Percentiles rank a stretch among this genome's conserved stretches.
Conservation (phyloP, 768 basidiomycete species). For the Pholiota molesta region DNA sequence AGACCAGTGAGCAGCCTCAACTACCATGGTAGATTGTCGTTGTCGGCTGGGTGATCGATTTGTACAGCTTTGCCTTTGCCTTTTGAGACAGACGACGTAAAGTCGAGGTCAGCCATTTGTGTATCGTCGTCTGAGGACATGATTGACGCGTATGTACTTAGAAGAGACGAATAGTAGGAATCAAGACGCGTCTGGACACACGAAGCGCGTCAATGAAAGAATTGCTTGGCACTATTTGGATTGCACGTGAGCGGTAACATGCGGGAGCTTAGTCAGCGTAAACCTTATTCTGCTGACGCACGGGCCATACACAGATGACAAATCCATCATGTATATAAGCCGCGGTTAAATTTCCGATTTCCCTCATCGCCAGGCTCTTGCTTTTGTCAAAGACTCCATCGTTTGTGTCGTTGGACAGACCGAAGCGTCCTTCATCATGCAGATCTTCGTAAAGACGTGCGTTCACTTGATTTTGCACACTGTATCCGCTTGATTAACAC, state of each 20-base stretch:
- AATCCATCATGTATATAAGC: slow-evolving; percentile 33
- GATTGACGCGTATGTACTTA: slow-evolving; percentile 16
- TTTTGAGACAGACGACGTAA: slow-evolving; percentile 44
- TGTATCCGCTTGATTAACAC: slow-evolving; percentile 8
- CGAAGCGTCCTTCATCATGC: slow-evolving; percentile 80
- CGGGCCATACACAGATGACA: slow-evolving; percentile 48
- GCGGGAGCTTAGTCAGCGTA: slow-evolving; percentile 5
- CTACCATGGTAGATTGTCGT: slow-evolving; percentile 86
- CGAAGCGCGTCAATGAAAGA: slow-evolving; percentile 16
- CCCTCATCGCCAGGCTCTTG: slow-evolving; percentile 48
- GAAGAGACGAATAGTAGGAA: not conserved
- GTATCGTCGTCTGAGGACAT: slow-evolving; percentile 67
- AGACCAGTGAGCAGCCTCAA: slow-evolving; percentile 21
- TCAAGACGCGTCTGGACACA: not conserved
- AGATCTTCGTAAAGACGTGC: slow-evolving; percentile 98
- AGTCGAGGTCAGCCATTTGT: slow-evolving; percentile 52
- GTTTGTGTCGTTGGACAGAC: slow-evolving; percentile 88
- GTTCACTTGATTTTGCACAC: slow-evolving; percentile 29
- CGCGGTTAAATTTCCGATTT: slow-evolving; percentile 12
- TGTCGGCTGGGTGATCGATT: slow-evolving; percentile 39
- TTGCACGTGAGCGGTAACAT: slow-evolving; percentile 14
- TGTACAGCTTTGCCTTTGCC: slow-evolving; percentile 73
- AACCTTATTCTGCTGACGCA: slow-evolving; percentile 40
- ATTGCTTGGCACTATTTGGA: slow-evolving; percentile 24
- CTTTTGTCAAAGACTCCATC: slow-evolving; percentile 95